Conservation (phyloP, 768 basidiomycete species). For the Gloeopeniophorella convolvens region DNA sequence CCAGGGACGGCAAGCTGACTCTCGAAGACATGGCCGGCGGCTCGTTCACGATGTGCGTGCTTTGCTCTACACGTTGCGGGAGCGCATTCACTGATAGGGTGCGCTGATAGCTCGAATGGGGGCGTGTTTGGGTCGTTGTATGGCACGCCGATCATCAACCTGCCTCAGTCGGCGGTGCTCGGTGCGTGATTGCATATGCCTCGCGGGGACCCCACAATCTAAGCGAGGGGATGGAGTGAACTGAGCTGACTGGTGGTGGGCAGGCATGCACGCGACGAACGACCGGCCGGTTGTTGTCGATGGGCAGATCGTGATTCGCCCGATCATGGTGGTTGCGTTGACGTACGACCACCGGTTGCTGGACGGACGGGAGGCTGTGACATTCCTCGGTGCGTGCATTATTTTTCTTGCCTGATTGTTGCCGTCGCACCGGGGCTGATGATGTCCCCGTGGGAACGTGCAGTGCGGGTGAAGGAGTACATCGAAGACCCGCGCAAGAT, state of each 20-base stretch:
- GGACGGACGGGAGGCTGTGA: conserved; percentile 93
- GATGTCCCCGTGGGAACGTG: conserved; percentile 10
- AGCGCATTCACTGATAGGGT: conserved; percentile 7
- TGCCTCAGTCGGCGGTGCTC: conserved; percentile 90
- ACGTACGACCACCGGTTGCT: conserved; percentile 95
- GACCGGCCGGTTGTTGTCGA: conserved; percentile 86
- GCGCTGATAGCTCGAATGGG: conserved; percentile 75
- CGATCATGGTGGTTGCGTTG: conserved; percentile 91
- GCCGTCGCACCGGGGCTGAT: not conserved
- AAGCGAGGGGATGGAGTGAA: not conserved
- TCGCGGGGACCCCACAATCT: conserved; percentile 10
- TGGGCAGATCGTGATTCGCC: conserved; percentile 93
- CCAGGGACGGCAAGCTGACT: conserved; percentile 87
- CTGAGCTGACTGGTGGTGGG: not conserved
- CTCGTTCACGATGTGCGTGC: conserved; percentile 90
- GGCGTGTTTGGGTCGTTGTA: conserved; percentile 97
- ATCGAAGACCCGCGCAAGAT: conserved; percentile 48
- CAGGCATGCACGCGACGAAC: conserved; percentile 93
- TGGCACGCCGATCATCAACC: conserved; percentile 98
- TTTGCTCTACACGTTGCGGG: not conserved
- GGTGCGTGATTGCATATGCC: conserved; percentile 37
- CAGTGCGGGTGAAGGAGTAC: conserved; percentile 48
- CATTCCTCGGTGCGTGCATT: conserved; percentile 80
- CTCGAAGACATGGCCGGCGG: conserved; percentile 98
- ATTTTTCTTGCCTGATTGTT: conserved; percentile 1